Evolutionary conservation across 2,329 filamentous ascomycete genomes (phyloP), one percentile per base, ranked within the genome.

Genomic region (Magnaporthiopsis rhizophila): DNA sequence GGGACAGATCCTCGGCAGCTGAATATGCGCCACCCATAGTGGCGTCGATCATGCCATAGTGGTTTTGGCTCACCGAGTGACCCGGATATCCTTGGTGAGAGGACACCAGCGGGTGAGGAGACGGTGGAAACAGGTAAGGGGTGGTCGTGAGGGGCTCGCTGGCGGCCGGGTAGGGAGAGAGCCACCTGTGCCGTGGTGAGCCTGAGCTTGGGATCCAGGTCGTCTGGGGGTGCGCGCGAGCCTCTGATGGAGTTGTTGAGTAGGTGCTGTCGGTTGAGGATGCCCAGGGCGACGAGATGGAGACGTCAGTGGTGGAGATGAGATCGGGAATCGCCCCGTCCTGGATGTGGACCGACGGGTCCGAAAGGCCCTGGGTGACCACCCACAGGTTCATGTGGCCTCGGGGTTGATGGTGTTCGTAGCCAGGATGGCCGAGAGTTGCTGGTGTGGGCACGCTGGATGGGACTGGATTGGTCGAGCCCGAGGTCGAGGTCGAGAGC

Each of bases 251-350:
- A 18, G 64, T 61, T 12, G 64, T 61, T 32, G 64, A 64, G 56
- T 61, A 63, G 24, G 57, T 50, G 53, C 64, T 65, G 56, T 65
- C 62, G 6, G 64, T 62, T n/a, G 64, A 65, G 11, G 64, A 65
- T n/a, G 32, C 62, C 6, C 32, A 65, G 4, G 62, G 62, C 12
- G 62, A 57, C 28, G 28, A 28, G 21, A 56, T n/a, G 12, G 59
- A 62, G 7, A 56, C 62, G 28, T 64, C 58, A 12, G 58, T 36
- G 21, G 28, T 60, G 57, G 36, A 32, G n/a, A 26, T 32, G 15
- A 65, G 62, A 9, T 63, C 64, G 24, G 64, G 64, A 21, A 65
- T 57, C 11, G 26, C 34, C 26, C 45, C 36, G 18, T 65, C 61
- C 24, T 38, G 30, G 15, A 63, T 45, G 28, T 63, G 61, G 38